phyloP scores from a whole-genome alignment of 2,329 filamentous ascomycete genomes.

The Chrysosporium keratinophilum region DNA sequence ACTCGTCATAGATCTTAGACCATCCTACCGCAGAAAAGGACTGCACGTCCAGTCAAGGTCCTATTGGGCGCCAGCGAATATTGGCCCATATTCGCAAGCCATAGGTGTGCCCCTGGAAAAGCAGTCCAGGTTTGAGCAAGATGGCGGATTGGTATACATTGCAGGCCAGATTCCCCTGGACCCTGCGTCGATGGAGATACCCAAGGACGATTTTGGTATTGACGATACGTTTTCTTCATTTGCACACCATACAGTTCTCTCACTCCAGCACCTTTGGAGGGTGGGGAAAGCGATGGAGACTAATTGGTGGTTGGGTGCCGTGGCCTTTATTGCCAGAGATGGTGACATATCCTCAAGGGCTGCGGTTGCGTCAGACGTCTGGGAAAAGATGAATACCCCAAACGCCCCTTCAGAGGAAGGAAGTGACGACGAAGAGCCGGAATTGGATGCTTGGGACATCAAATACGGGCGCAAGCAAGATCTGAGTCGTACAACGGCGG shows the following conservation, averaged over 20 bases:
- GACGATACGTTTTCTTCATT: conserved; percentile 32
- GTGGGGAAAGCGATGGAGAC: conserved; percentile 64
- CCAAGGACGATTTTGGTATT: conserved; percentile 14
- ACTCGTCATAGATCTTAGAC: conserved; percentile 36
- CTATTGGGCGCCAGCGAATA: conserved; percentile 97
- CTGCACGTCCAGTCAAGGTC: conserved; percentile 87
- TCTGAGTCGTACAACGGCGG: conserved; percentile 22
- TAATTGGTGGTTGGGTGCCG: conserved; percentile 61
- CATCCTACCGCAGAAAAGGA: conserved; percentile 33
- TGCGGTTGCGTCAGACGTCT: conserved; percentile 33
- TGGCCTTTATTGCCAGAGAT: conserved; percentile 59
- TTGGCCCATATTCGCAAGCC: conserved; percentile 92
- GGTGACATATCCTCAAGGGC: conserved; percentile 29
- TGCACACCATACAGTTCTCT: conserved; percentile 53
- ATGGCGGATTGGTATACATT: conserved; percentile 47
- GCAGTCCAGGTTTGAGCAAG: conserved; percentile 18
- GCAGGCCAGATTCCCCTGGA: conserved; percentile 88
- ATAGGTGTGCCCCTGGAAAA: conserved; percentile 45
- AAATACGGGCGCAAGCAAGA: conserved; percentile 47
- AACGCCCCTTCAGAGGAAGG: conserved; percentile 24
- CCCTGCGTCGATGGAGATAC: conserved; percentile 61
- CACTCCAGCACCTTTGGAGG: conserved; percentile 82
- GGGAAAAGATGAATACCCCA: conserved; percentile 33
- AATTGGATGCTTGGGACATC: conserved; percentile 41
- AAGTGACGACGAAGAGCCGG: conserved; percentile 41